phyloP scores from a whole-genome alignment of 2,329 filamentous ascomycete genomes.

The Aspergillus floridensis region DNA sequence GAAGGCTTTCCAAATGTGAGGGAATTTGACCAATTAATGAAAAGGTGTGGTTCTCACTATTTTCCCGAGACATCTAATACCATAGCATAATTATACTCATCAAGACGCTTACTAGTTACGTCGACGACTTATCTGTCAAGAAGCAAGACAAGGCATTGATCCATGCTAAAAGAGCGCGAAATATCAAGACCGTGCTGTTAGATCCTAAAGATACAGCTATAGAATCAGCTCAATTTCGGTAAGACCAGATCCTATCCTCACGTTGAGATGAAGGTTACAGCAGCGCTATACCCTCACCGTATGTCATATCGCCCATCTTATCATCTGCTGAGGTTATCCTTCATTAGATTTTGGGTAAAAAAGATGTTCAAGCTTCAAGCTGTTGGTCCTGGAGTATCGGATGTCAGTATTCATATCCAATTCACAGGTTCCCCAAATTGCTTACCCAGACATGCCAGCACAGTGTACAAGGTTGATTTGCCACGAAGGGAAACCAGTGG shows the following conservation, averaged over 20 bases:
- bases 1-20: conserved; percentile 47
- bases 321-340: neutral
- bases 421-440: neutral
- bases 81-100: neutral
- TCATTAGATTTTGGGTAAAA: conserved; percentile 51
- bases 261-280: no score
- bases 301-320: neutral
- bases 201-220: conserved; percentile 52
- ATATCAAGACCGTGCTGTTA: conserved; percentile 47
- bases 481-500: conserved; percentile 53
- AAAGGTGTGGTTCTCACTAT: conserved; percentile 31
- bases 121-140: conserved; percentile 50
- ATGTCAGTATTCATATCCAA: conserved; percentile 32
- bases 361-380: conserved; percentile 52
- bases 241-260: conserved; percentile 5
- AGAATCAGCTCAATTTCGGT: conserved; percentile 53
- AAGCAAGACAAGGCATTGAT: conserved; percentile 54
- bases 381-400: conserved; percentile 36
- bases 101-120: conserved; percentile 38
- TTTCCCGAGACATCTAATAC: neutral
- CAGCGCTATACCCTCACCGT: neutral
- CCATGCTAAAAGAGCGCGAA: conserved; percentile 46
- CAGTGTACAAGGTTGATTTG: conserved; percentile 46
- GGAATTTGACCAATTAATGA: conserved; percentile 48
- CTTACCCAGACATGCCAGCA: conserved; percentile 5